Evolutionary conservation across 2,329 filamentous ascomycete genomes (phyloP).

Genomic region (Aspergillus arachidicola): DNA sequence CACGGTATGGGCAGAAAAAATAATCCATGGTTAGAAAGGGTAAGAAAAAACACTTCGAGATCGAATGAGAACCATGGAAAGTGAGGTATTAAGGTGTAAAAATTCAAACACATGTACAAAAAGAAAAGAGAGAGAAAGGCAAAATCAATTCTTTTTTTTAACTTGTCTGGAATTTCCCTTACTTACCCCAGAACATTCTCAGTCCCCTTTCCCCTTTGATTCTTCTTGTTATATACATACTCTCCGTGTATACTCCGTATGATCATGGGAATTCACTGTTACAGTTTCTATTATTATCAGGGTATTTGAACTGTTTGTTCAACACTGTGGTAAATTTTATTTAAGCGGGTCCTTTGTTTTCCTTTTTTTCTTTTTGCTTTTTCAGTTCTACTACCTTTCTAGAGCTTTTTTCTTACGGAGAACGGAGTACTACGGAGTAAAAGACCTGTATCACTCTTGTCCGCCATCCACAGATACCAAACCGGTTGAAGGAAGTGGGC

Average conservation of each 20-base stretch:
- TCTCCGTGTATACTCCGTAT: not conserved
- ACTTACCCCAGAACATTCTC: not conserved
- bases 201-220: not conserved
- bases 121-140: not conserved
- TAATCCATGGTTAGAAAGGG: not conserved
- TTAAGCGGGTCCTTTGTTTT: not conserved
- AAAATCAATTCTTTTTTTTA: not conserved
- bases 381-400: not conserved
- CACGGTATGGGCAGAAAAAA: slow-evolving; percentile 3
- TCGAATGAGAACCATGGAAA: not conserved
- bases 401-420: not conserved
- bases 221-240: not conserved
- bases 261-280: not conserved
- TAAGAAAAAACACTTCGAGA: not conserved
- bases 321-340: not conserved
- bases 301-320: not conserved
- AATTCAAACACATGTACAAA: not conserved
- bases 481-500: slow-evolving; percentile 7
- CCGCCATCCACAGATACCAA: slow-evolving; percentile 1
- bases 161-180: not conserved
- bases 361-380: not conserved
- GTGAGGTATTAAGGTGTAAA: not conserved
- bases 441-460: slow-evolving; percentile 2
- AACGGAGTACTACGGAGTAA: slow-evolving; percentile 2
- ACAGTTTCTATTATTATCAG: slow-evolving; percentile 3